Base-by-base conservation (phyloP, 352 stramenopile genomes). In the Pythium dissotocum region DNA sequence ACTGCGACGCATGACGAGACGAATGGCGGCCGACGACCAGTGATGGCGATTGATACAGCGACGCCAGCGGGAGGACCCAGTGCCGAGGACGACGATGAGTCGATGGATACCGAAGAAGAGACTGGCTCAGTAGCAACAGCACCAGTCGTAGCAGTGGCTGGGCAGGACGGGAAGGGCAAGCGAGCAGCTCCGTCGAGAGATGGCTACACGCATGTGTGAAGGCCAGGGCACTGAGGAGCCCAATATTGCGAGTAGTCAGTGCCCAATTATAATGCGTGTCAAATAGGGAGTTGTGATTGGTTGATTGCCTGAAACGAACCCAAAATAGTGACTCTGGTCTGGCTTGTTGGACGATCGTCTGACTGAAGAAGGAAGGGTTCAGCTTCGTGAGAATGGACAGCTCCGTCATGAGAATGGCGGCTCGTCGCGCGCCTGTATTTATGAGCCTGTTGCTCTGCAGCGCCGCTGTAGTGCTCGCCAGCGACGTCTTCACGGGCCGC, bases 401-500 rank as follows among this genome's bases (percentile, higher is more conserved):
- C 35, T 42, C 35, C 35, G 12, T 14, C 35, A 42, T 42, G 35
- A 42, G 12, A 14, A 42, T 42, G 35, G 8, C 7, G 35, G 7
- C 40, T 48, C 40, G 40, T 9, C 7, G 35, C 7, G 35, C 35
- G 28, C 28, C 28, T 40, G 12, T 40, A 40, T 40, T 40, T 40
- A 40, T 40, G 8, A 40, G 8, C 1, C 40, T 48, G 40, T 48
- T 6, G 26, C 30, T 35, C 48, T 53, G 24, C 24, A 33, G 10
- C 56, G 49, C 61, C 26, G 24, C 36, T 10, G 9, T 36, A n/a
- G 48, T 46, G 7, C 28, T 58, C 44, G 65, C 66, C n/a, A 70
- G 70, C 18, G 73, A 85, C 21, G 59, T 73, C 2, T 88, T 88
- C 66, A 73, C 61, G 14, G 79, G 79, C 33, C 77, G 68, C 26